These are phyloP conservation scores for Heliamphora ciliata DNA, from an alignment of 179 eudicot genomes.

Conservation along the genomic window DNA sequence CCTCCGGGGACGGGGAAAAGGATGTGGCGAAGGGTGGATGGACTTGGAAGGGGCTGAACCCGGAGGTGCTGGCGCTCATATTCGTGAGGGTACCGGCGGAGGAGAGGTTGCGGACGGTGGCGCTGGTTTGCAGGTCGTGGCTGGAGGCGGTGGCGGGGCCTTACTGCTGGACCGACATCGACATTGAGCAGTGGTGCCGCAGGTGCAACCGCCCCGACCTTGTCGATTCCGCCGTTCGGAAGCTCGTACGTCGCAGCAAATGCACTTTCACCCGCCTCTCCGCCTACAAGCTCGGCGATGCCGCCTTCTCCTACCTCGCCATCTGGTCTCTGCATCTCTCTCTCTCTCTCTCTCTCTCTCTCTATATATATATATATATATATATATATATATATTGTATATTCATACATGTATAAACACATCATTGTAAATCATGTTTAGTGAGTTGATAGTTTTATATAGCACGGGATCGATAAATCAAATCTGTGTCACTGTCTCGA, in stretches of 20 bases:
- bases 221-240: constrained; percentile 22
- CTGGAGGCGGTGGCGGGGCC: constrained; percentile 20
- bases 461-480: too few species aligned
- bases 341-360: too few species aligned
- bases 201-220: not conserved
- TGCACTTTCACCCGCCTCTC: constrained; percentile 14
- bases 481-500: too few species aligned
- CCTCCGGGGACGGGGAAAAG: not conserved
- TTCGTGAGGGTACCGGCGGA: constrained; percentile 17
- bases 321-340: constrained; percentile 8
- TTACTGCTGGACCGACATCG: constrained; percentile 25
- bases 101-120: constrained; percentile 17
- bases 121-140: constrained; percentile 24
- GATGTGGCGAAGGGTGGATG: not conserved
- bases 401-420: too few species aligned
- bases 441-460: too few species aligned
- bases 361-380: not conserved
- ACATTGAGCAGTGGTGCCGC: constrained; percentile 21
- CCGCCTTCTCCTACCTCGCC: constrained; percentile 22
- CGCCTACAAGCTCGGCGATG: constrained; percentile 14
- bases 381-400: too few species aligned
- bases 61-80: constrained; percentile 23
- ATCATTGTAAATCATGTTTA: too few species aligned
- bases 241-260: constrained; percentile 26
- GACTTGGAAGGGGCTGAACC: constrained; percentile 19